Evolutionary conservation across 2,329 filamentous ascomycete genomes (phyloP), one percentile per base, ranked within the genome.

Genomic region (Aspergillus brunneoviolaceus): DNA sequence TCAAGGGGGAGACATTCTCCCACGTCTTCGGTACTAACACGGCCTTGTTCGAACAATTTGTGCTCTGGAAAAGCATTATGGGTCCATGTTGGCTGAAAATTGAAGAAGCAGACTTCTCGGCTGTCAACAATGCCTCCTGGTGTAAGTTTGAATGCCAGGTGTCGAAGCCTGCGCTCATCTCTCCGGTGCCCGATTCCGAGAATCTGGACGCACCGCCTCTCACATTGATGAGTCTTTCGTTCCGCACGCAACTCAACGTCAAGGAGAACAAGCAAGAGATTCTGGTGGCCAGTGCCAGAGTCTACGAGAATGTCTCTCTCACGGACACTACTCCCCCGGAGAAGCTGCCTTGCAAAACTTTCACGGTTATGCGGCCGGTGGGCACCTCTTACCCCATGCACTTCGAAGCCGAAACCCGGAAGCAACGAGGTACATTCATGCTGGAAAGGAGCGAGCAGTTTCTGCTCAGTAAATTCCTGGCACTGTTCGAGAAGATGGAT

Each of bases 41-140:
- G 0, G 87, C 91, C 1, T 82, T 99, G 0, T 99, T 99, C 69
- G 95, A 99, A 77, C 95, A 99, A 69, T 99, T 99, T 72, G 95
- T 99, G 21, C 83, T 99, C 5, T 97, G 93, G 90, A 98, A 97
- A 79, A 96, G 96, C 72, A 91, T 99, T 68, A 99, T 97, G 94
- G 95, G 95, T 1, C 95, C 95, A 31, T 98, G 95, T 75, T 99
- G 95, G 95, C 84, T 99, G 50, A 93, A 89, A 72, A 95, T 99
- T 58, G 85, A 92, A 65, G 89, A 90, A 66, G 90, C 90, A 31
- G 88, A 97, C 74, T 97, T 96, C 72, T 84, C 85, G 19, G 82
- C 89, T 5, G 83, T 98, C 66, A 94, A 92, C 76, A 97, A 97
- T 69, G 90, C 92, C 11, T 99, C 95, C 0, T 95, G 96, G 85